Evolutionary conservation across 2,329 filamentous ascomycete genomes (phyloP), one percentile per base, ranked within the genome.

Genomic region (Phoma herbarum): DNA sequence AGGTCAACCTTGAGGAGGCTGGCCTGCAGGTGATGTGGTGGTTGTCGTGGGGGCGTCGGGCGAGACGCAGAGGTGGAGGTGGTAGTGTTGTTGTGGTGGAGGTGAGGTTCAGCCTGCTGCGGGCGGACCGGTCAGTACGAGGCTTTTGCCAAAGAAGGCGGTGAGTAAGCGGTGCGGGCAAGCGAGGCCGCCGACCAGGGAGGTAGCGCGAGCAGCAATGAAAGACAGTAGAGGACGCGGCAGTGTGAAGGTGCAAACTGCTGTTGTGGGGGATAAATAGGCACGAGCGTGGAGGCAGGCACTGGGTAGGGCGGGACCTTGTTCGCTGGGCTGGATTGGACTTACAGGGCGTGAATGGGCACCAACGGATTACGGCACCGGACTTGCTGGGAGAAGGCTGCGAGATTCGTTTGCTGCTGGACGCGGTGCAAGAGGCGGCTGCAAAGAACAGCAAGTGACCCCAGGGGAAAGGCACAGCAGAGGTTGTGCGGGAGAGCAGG

Each of bases 71-170:
- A 56, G 53, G 64, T 39, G 54, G 60, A 52, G 52, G 59, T 65
- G 59, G 31, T 68, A 65, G 35, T 39, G 18, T 20, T 67, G 61
- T 67, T 44, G 53, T 57, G 48, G 52, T 56, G 42, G 58, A 52
- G 57, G 52, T 53, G 69, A 68, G 66, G 69, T 71, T 75, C 74
- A 77, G 75, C 69, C 74, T 78, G 69, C 63, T 68, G n/a, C 63
- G 67, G 69, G 61, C 49, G 65, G 62, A 69, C 74, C 75, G 75
- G 75, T 78, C 75, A 78, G 76, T 76, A 64, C 64, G 67, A 70
- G 67, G 72, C 72, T 71, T 77, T 77, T 74, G 71, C 75, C 74
- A 75, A 26, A 72, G 70, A 68, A 78, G 75, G 76, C 76, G 76
- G 76, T 78, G 75, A 73, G 75, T 74, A 75, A 76, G 75, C 73